phyloP scores from a whole-genome alignment of 106 monocot genomes.

The Vanilla planifolia region DNA sequence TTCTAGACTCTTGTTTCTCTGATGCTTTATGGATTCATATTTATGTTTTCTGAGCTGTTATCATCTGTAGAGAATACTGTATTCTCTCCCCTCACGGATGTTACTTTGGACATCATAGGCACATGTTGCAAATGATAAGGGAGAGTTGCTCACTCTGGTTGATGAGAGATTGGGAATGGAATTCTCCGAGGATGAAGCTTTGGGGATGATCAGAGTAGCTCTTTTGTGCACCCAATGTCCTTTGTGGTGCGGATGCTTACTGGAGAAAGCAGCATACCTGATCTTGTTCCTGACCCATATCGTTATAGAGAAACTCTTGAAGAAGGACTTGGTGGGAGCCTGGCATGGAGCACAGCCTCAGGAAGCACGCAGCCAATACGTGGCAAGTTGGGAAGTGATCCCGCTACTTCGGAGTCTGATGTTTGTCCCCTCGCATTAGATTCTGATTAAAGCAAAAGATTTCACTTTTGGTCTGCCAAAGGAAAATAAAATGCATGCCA shows the following conservation, averaged over 20 bases:
- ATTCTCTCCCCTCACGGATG: background rate
- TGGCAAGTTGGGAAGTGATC: background rate
- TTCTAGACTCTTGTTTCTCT: background rate
- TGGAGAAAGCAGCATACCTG: background rate
- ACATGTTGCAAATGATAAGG: slow-evolving; percentile 5
- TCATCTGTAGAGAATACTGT: background rate
- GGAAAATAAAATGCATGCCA: no score
- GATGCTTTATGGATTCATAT: background rate
- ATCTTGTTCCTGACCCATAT: slow-evolving; percentile 7
- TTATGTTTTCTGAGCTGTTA: background rate
- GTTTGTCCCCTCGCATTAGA: background rate
- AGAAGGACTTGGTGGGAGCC: background rate
- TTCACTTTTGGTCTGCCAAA: no score
- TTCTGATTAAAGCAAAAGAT: no score
- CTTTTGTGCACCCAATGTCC: slow-evolving; percentile 3
- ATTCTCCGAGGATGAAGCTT: background rate
- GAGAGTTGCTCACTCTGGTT: slow-evolving; percentile 5
- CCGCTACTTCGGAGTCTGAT: background rate
- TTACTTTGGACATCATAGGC: background rate
- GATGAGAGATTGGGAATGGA: slow-evolving; percentile 1
- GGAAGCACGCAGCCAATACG: background rate
- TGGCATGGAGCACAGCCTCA: background rate
- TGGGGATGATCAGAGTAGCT: slow-evolving; percentile 3
- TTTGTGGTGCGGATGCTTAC: slow-evolving; percentile 1
- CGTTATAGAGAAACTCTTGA: background rate